A percentile compares a stretch with the other conserved stretches of the same genome.
Conservation (phyloP, 2,329 filamentous ascomycete genomes). For the Tolypocladium nubicola region DNA sequence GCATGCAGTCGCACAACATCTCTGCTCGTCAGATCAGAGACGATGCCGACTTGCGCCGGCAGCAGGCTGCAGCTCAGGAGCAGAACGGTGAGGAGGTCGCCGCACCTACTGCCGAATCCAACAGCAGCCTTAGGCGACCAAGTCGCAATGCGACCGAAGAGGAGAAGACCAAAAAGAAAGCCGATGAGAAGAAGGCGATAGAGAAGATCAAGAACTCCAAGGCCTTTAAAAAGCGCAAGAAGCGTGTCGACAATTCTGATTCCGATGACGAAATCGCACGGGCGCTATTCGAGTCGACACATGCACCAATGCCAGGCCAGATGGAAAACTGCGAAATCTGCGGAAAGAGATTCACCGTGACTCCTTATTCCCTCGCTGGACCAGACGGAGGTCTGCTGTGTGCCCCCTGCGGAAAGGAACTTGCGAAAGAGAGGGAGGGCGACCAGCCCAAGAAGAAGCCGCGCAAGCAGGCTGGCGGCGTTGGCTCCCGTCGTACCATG, state of each 20-base stretch:
- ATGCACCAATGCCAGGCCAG: constrained; percentile 63
- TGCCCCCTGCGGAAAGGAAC: constrained; percentile 65
- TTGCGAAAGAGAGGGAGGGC: constrained; percentile 48
- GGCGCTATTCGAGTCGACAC: constrained; percentile 34
- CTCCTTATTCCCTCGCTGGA: constrained; percentile 73
- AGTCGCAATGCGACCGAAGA: constrained; percentile 14
- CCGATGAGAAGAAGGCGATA: constrained; percentile 40
- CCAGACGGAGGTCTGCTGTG: constrained; percentile 83
- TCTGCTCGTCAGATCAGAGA: constrained; percentile 45
- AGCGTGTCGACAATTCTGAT: constrained; percentile 22
- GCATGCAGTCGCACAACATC: constrained; percentile 56
- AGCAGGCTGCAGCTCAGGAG: constrained; percentile 19
- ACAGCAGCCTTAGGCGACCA: constrained; percentile 16
- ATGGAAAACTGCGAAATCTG: constrained; percentile 82
- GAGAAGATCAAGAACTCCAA: constrained; percentile 55
- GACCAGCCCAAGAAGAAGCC: constrained; percentile 24
- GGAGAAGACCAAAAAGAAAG: constrained; percentile 24
- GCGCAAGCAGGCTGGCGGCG: constrained; percentile 41
- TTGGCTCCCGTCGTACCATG: constrained; percentile 58
- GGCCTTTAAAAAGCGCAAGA: constrained; percentile 43
- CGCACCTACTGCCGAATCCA: constrained; percentile 10
- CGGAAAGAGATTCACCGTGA: constrained; percentile 83
- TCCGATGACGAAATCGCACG: constrained; percentile 40
- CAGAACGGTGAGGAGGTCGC: constrained; percentile 11
- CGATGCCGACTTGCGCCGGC: constrained; percentile 37